Conservation (phyloP, 495 filamentous ascomycete species). For the Xanthoparmelia taractica region DNA sequence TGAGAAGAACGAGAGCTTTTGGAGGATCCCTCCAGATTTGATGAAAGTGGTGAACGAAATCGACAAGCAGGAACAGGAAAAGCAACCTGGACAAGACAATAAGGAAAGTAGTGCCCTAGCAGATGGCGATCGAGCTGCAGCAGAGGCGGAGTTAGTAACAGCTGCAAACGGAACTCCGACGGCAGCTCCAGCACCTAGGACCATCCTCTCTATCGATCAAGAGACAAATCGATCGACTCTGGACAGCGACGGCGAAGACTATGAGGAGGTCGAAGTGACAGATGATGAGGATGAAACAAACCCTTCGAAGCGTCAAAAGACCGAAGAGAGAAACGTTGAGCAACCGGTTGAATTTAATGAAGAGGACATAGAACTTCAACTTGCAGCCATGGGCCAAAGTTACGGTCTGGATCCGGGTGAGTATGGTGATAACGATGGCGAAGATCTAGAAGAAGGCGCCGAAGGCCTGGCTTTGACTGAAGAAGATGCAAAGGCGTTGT, state of each 20-base stretch:
- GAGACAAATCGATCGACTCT: slow-evolving; percentile 13
- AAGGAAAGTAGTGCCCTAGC: slow-evolving; percentile 27
- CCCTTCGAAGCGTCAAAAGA: slow-evolving; percentile 58
- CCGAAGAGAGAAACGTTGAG: slow-evolving; percentile 44
- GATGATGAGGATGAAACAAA: slow-evolving; percentile 53
- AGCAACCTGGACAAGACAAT: slow-evolving; percentile 37
- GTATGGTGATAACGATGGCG: slow-evolving; percentile 57
- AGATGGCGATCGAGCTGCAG: slow-evolving; percentile 30
- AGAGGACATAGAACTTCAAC: slow-evolving; percentile 88
- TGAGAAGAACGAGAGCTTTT: slow-evolving; percentile 77
- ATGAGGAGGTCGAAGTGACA: slow-evolving; percentile 84
- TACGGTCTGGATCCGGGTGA: slow-evolving; percentile 65
- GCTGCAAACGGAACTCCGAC: slow-evolving; percentile 8
- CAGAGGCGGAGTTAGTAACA: slow-evolving; percentile 22
- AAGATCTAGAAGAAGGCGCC: slow-evolving; percentile 63
- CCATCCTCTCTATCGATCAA: slow-evolving; percentile 7
- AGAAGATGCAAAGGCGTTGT: slow-evolving; percentile 61
- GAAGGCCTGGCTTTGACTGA: slow-evolving; percentile 60
- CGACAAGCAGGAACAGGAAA: slow-evolving; percentile 48
- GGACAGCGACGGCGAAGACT: slow-evolving; percentile 54
- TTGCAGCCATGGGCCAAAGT: slow-evolving; percentile 76
- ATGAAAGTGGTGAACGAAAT: slow-evolving; percentile 71
- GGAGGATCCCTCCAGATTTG: slow-evolving; percentile 81
- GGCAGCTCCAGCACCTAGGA: slow-evolving; percentile 13
- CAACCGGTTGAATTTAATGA: slow-evolving; percentile 84